Evolutionary conservation across 768 basidiomycete species (phyloP), one percentile per base, ranked within the genome.

Genomic region (Trametes coccinea): DNA sequence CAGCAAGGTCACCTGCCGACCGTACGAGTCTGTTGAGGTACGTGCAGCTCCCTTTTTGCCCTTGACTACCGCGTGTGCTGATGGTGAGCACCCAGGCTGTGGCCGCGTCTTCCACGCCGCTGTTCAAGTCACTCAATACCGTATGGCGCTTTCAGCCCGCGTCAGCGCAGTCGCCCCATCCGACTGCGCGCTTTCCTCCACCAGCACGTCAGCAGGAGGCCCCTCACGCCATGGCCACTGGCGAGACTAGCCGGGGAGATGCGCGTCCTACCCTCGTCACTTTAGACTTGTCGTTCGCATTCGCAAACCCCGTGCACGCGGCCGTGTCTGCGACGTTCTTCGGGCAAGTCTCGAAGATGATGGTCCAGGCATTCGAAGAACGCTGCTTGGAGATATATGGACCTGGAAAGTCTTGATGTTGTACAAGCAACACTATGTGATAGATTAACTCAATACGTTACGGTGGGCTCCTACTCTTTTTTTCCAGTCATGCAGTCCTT

Each of bases 291-390:
- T 81, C 82, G 1, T 99, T 90, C 73, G 84, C 90, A 29, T 98
- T 98, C 71, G 82, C 90, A 48, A 95, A 87, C 69, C 95, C 94
- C 0, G 67, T 95, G 33, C 88, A 98, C 71, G 89, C 92, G 2
- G 82, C 86, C 4, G 81, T 95, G n/a, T 91, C 92, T 4, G 81
- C 87, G 22, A 78, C 86, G 3, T 94, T 98, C 72, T 92, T 98
- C 71, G 90, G 90, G 8, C 86, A 90, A 70, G 88, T 97, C 4
- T 91, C 92, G 3, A 84, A 84, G 66, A 81, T 89, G 75, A 98
- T 97, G 93, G 88, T 98, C 27, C 78, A 88, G 55, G 95, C 95
- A 1, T 99, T 99, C 67, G 95, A 98, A 76, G 81, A 88, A 64
- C 83, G 95, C 30, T 96, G 93, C 73, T 47, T 79, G 57, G 77